A percentile compares a stretch with the other conserved stretches of the same genome.
Evolutionary conservation across 441 rosid genomes (phyloP).

Genomic region (Brassica balearica): DNA sequence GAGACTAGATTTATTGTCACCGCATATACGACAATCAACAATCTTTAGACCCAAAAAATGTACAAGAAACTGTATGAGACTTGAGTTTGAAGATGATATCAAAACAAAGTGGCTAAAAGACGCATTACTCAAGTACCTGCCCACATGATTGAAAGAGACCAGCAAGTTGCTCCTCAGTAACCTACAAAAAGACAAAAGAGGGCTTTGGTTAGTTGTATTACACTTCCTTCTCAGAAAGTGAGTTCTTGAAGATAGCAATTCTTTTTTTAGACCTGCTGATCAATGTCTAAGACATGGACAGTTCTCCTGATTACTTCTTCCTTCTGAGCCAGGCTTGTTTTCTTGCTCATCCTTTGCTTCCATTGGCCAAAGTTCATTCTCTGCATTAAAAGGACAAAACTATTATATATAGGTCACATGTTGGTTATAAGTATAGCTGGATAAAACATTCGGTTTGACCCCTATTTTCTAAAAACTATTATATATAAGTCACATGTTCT

Average conservation of each 20-base stretch:
- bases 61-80: background rate
- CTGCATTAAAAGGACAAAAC: constrained; percentile 40
- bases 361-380: constrained; percentile 59
- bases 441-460: background rate
- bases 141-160: constrained; percentile 80
- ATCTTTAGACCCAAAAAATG: constrained; percentile 45
- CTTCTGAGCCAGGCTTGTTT: constrained; percentile 67
- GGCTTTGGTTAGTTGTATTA: background rate
- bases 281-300: constrained; percentile 83
- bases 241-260: background rate
- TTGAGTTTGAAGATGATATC: constrained; percentile 37
- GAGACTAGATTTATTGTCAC: constrained; percentile 82
- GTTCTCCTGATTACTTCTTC: constrained; percentile 78
- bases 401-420: background rate
- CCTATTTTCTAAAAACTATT: background rate
- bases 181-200: constrained; percentile 46
- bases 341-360: constrained; percentile 60
- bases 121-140: constrained; percentile 76
- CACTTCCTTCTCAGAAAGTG: constrained; percentile 3
- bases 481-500: no score
- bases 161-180: constrained; percentile 92
- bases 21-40: constrained; percentile 90
- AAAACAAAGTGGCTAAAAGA: constrained; percentile 1
- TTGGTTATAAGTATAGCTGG: no score
- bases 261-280: constrained; percentile 59